A percentile compares a stretch with the other conserved stretches of the same genome.
Conservation (phyloP, 129 eudicot genomes). For the Flaveria linearis region DNA sequence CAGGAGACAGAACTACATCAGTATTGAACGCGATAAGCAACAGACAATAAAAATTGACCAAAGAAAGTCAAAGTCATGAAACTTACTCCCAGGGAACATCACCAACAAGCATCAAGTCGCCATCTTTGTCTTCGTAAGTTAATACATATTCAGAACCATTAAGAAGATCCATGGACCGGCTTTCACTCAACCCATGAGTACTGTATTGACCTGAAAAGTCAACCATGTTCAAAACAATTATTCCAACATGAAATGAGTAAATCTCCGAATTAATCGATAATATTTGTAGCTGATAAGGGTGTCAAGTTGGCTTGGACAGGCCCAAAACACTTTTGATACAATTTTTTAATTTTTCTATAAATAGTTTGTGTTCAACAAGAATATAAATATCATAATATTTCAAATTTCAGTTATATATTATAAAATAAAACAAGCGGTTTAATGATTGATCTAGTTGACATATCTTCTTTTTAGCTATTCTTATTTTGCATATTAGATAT, state of each 20-base stretch:
- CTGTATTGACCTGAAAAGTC: conserved; percentile 26
- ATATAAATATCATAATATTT: background rate
- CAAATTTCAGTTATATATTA: too few relatives aligned
- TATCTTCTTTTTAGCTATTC: background rate
- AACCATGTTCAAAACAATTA: background rate
- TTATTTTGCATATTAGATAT: background rate
- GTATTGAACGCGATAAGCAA: background rate
- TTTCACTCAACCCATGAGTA: conserved; percentile 36
- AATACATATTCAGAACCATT: conserved; percentile 67
- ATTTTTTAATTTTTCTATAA: background rate
- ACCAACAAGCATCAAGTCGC: conserved; percentile 85
- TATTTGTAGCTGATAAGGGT: background rate
- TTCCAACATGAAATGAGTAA: background rate
- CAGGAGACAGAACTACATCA: background rate
- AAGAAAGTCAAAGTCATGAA: conserved; percentile 26
- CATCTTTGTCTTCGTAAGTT: conserved; percentile 80
- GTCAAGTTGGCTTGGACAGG: too few relatives aligned
- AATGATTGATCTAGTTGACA: background rate
- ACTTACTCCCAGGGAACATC: conserved; percentile 92
- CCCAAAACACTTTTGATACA: background rate
- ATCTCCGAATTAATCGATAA: background rate
- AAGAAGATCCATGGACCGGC: conserved; percentile 49
- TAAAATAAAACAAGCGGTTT: background rate
- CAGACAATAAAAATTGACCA: conserved; percentile 11
- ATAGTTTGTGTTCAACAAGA: background rate